Evolutionary conservation across 2,329 filamentous ascomycete species (phyloP).

Genomic region (Claviceps sp.): DNA sequence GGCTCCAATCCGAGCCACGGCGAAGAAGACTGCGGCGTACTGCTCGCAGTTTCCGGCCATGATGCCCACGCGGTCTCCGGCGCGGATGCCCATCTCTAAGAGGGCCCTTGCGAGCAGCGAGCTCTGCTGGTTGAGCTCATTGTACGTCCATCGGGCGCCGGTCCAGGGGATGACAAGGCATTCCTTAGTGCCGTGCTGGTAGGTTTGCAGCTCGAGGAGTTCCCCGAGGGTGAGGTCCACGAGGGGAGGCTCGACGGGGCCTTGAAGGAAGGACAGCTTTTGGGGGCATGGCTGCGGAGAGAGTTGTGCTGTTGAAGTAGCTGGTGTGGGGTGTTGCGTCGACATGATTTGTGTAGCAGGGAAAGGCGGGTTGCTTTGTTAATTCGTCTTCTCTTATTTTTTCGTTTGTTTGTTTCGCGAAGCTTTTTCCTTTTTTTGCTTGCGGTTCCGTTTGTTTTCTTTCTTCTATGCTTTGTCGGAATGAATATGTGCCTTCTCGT

Average conservation of each 20-base stretch:
- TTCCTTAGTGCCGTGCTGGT: conserved; percentile 51
- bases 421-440: too few relatives aligned
- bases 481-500: too few relatives aligned
- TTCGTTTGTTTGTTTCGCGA: too few relatives aligned
- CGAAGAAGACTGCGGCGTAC: conserved; percentile 67
- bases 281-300: conserved; percentile 6
- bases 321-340: neutral
- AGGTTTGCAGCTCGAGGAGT: conserved; percentile 57
- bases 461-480: too few relatives aligned
- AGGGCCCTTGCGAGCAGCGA: conserved; percentile 51
- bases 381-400: too few relatives aligned
- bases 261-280: conserved; percentile 47
- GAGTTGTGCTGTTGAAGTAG: neutral
- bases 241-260: conserved; percentile 54
- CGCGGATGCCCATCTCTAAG: conserved; percentile 50
- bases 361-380: too few relatives aligned
- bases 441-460: too few relatives aligned
- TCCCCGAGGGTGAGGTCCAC: conserved; percentile 60
- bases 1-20: conserved; percentile 51
- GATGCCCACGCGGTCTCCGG: conserved; percentile 59
- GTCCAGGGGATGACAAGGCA: conserved; percentile 67
- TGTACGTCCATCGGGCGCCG: conserved; percentile 59
- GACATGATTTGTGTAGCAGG: neutral
- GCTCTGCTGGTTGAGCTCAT: conserved; percentile 48
- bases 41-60: conserved; percentile 72